A percentile compares a stretch with the other conserved stretches of the same genome.
Conservation (phyloP, 257 asterid genomes). For the Misopates orontium region DNA sequence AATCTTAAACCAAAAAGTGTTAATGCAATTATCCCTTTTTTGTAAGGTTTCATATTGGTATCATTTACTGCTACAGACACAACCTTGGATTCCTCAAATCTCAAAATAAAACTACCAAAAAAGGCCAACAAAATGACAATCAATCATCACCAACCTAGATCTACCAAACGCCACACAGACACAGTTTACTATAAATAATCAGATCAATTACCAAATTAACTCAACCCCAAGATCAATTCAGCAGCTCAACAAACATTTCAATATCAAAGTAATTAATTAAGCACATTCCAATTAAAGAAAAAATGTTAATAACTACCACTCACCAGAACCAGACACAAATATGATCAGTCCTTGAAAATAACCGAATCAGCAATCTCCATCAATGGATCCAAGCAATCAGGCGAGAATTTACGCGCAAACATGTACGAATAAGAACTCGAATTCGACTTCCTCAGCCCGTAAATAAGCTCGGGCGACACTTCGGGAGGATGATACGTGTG, state of each 20-base stretch:
- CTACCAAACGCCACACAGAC: conserved; percentile 7
- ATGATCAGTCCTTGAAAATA: conserved; percentile 68
- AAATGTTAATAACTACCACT: conserved; percentile 36
- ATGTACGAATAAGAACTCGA: conserved; percentile 48
- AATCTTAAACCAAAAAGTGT: no score
- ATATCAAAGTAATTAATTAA: no score
- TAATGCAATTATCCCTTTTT: no score
- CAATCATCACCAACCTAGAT: conserved; percentile 20
- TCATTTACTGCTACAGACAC: background rate
- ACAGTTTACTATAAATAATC: background rate
- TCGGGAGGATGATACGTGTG: conserved; percentile 75
- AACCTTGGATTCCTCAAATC: conserved; percentile 22
- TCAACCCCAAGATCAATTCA: conserved; percentile 2
- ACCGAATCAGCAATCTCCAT: conserved; percentile 74
- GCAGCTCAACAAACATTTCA: background rate
- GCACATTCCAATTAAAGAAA: background rate
- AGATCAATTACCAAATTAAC: conserved; percentile 13
- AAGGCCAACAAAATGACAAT: conserved; percentile 27
- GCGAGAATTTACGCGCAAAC: conserved; percentile 87
- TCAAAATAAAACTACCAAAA: conserved; percentile 12
- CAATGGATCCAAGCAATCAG: conserved; percentile 69
- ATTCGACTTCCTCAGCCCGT: conserved; percentile 67
- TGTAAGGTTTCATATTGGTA: background rate
- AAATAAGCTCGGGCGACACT: conserved; percentile 60
- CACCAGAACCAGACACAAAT: conserved; percentile 41